A percentile compares a stretch with the other conserved stretches of the same genome.
Conservation (phyloP, 1,284 basidiomycete genomes). For the Cerrena zonata region DNA sequence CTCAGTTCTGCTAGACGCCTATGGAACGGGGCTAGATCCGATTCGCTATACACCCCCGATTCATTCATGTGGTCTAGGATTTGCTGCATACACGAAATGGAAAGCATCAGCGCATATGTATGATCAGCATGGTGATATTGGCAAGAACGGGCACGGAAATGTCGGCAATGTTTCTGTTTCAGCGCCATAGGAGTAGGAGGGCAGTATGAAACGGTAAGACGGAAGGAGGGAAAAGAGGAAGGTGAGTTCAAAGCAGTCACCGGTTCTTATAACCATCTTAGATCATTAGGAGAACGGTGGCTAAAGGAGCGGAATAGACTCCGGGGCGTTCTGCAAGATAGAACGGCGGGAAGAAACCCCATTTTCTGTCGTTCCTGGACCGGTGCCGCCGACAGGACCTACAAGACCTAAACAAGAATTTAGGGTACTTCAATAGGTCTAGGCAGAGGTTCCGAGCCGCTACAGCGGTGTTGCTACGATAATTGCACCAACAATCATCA, state of each 20-base stretch:
- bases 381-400: neutral
- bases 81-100: conserved; percentile 54
- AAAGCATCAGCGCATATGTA: conserved; percentile 6
- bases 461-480: no score
- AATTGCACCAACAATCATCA: no score
- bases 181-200: neutral
- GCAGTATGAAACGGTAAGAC: no score
- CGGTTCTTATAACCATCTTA: neutral
- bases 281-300: neutral
- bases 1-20: conserved; percentile 74
- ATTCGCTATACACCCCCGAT: conserved; percentile 86
- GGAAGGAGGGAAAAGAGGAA: neutral
- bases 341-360: neutral
- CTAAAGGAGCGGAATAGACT: neutral
- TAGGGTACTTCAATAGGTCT: neutral
- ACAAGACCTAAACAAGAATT: neutral
- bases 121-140: neutral
- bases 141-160: neutral
- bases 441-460: neutral
- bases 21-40: conserved; percentile 81
- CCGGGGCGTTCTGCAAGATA: no score
- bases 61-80: conserved; percentile 91
- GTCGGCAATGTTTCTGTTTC: no score
- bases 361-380: neutral
- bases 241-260: neutral